Base-by-base conservation (phyloP, 2,329 filamentous ascomycete genomes). In the Calonectria montana region DNA sequence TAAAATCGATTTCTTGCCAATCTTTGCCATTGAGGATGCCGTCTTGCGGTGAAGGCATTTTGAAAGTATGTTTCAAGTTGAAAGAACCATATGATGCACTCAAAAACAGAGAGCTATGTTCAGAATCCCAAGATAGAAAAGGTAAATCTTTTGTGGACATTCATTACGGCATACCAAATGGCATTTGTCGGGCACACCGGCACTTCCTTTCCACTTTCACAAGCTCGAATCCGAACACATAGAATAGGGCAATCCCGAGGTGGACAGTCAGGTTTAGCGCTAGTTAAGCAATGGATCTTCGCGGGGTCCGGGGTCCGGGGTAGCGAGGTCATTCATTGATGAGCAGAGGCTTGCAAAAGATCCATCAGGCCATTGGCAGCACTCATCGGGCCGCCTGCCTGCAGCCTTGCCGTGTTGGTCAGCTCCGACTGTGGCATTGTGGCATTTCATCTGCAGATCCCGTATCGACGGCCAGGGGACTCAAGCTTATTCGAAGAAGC, bases 21-120 rank as follows among this genome's bases (percentile, higher is more conserved):
- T 81, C 79, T 21, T 78, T 76, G 71, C 76, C 78, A 64, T 83
- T 81, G 16, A 85, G 78, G 10, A 84, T 77, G 35, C 81, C 81
- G 9, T 80, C 78, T 66, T 73, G 76, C 43, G 75, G 78, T 35
- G 78, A 75, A 67, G 81, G 70, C 82, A 84, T 84, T n/a, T 61
- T 80, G 73, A 59, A 16, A 50, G 10, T 10, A 6, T 4, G 8
- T 8, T 29, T 9, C 41, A 45, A 29, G 18, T 31, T 18, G 57
- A 48, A 23, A 41, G 7, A 48, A 31, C 41, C 29, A 39, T 27
- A 12, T 29, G 23, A 12, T n/a, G 16, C n/a, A n/a, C 23, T 15
- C 65, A 45, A 45, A 39, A 67, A 50, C 43, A 29, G 27, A 47
- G 13, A 59, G 37, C 41, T 27, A 7, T 23, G 13, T 70, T 8